Base-by-base conservation (phyloP, 2,329 filamentous ascomycete species). In the Xylaria sp. region DNA sequence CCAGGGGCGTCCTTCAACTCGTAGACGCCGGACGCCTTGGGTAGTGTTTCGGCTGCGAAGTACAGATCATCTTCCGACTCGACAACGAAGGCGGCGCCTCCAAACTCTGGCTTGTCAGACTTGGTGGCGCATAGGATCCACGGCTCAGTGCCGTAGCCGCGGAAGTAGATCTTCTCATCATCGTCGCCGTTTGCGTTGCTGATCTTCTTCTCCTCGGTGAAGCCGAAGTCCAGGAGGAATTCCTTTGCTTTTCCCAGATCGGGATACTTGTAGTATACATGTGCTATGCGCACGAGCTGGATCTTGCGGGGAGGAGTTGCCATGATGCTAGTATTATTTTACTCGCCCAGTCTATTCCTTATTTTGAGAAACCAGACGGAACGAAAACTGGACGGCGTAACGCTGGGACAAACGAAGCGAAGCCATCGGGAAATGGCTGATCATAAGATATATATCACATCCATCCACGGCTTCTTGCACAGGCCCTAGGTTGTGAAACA, bases 61-160 rank as follows among this genome's bases (percentile, higher is more conserved):
- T 85, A 80, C 2, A 91, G 81, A 67, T 90, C 87, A 2, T 83
- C 83, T 72, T 84, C 80, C 6, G 81, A 83, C 69, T 86, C 85
- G 6, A 90, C 89, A 41, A 84, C 85, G 69, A 88, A 90, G 1
- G 83, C 86, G 0, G 84, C 83, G 1, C 89, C 89, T 6, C 84
- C 82, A 73, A 90, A 91, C 64, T 82, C 79, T 66, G 85, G 79
- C 74, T 82, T 77, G 57, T 78, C 74, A 1, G 84, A 82, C 58
- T 80, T 79, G 66, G 82, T 81, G 56, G 87, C 83, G 70, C 86
- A 88, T 52, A 90, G 82, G 2, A 89, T 80, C 75, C 87, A 90
- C 13, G 87, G 87, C 71, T 90, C 87, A 7, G 78, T 79, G 15
- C 89, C 87, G 73, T 89, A 90, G 20, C 89, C 89, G 46, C 86